Evolutionary conservation across 176 grass and related monocot genomes (phyloP), one percentile per base, ranked within the genome.

Genomic region (Raddia guianensis): DNA sequence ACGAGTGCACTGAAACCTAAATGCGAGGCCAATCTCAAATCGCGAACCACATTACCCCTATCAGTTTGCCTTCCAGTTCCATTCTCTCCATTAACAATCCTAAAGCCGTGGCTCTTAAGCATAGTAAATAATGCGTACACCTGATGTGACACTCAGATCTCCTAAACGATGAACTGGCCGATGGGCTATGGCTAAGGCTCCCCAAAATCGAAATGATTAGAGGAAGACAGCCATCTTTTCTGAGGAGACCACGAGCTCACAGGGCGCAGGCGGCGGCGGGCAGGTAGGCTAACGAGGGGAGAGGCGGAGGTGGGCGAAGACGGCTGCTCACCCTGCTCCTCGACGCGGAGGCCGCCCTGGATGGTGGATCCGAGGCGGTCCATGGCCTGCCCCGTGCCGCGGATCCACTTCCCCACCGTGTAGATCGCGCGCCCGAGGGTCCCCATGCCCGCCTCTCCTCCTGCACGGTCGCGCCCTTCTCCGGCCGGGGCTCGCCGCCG

Each of bases 331-430:
- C 95, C 9, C 77, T 98, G 90, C 77, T 98, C 95, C 50, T 94
- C 92, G 66, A 87, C 75, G 81, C 89, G 90, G 71, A 67, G 87
- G 65, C 82, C 87, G 52, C 95, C 95, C 83, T 98, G 92, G 65
- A 98, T 43, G 87, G 85, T 89, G 83, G 81, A 88, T 70, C 95
- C 95, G 49, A 98, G 88, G 76, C 90, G 90, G 77, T 98, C 95
- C 76, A 98, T 87, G 88, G 78, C 95, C 82, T 94, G 89, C 40
- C 95, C 95, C 64, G 95, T 91, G 86, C 90, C 95, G 71, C 95
- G 95, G 77, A 98, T 94, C 95, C 95, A 98, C 75, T 90, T 94
- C 83, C 95, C 95, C 53, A 94, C 92, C 55, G 95, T 91, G 92
- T 87, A 94, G 83, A 98, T 94, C 78, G 83, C 92, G 76, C 82